Evolutionary conservation across 2,329 filamentous ascomycete species (phyloP), one percentile per base, ranked within the genome.

Genomic region (Hymenoscyphus scutula): DNA sequence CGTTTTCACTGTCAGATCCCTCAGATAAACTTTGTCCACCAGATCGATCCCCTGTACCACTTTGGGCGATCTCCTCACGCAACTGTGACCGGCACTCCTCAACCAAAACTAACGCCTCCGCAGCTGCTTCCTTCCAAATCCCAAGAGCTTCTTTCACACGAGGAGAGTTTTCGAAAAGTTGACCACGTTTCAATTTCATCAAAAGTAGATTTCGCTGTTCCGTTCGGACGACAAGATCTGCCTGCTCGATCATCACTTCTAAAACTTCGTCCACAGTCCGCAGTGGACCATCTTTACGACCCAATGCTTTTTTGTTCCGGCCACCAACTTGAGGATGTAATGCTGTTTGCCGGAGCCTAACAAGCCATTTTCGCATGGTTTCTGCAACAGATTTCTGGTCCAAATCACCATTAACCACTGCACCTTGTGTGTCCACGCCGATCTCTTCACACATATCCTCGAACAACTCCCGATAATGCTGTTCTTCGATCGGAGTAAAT

Each of bases 231-330:
- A 77, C 74, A 5, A 79, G 79, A 62, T 94, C 90, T 53, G 89
- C 92, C 71, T 94, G 88, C 61, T 97, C 92, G 62, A 97, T 89
- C 94, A 99, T 97, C 4, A 89, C 87, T 67, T 92, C 88, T 11
- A 99, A 79, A 1, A 98, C 94, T 74, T 98, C 91, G 19, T 88
- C 84, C 1, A 97, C 89, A 0, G 93, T 96, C 13, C 90, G 84
- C 67, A 97, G 80, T 0, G 91, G 88, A 0, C 84, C 87, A 59
- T 81, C 81, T 56, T 81, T 85, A 53, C 83, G 81, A 1, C 88
- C 88, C 5, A 91, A 76, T 0, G 84, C 82, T 65, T 82, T 84
- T 15, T 88, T 81, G 67, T 89, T 89, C 34, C 83, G 84, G 10
- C 82, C 82, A 19, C 89, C 89, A 51, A 96, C 84, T 72, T 96